Conservation (phyloP, 2,329 filamentous ascomycete genomes). For the Phyllosticta ampelicida region DNA sequence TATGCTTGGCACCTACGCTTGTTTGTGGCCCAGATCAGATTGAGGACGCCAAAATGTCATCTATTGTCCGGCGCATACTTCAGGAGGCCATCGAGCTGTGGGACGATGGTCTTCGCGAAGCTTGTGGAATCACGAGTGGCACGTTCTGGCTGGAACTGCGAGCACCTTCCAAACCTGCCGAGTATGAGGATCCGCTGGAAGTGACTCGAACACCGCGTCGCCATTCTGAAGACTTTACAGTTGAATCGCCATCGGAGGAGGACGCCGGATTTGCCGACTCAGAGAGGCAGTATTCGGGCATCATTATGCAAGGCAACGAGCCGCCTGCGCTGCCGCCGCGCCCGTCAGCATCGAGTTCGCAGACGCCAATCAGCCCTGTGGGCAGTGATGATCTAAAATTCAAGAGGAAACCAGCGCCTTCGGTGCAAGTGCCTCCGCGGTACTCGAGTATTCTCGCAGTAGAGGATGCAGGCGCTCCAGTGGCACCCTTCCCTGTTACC, state of each 20-base stretch:
- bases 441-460: constrained; percentile 36
- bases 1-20: constrained; percentile 44
- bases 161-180: constrained; percentile 28
- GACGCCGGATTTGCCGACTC: constrained; percentile 16
- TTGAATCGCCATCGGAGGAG: constrained; percentile 13
- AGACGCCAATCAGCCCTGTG: constrained; percentile 3
- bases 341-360: constrained; percentile 10
- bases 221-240: constrained; percentile 7
- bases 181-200: constrained; percentile 40
- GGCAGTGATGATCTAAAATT: constrained; percentile 17
- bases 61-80: constrained; percentile 40
- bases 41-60: constrained; percentile 44
- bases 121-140: constrained; percentile 28
- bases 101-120: constrained; percentile 32
- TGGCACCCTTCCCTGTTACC: constrained; percentile 28
- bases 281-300: constrained; percentile 30
- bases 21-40: constrained; percentile 43
- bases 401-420: constrained; percentile 33
- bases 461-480: constrained; percentile 12
- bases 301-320: constrained; percentile 34
- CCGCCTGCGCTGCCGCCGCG: constrained; percentile 32
- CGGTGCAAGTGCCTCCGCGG: constrained; percentile 30
- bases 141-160: constrained; percentile 31
- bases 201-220: constrained; percentile 14
- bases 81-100: constrained; percentile 38